A percentile compares a stretch with the other conserved stretches of the same genome.
Conservation (phyloP, 768 basidiomycete species). For the Mycena galericulata region DNA sequence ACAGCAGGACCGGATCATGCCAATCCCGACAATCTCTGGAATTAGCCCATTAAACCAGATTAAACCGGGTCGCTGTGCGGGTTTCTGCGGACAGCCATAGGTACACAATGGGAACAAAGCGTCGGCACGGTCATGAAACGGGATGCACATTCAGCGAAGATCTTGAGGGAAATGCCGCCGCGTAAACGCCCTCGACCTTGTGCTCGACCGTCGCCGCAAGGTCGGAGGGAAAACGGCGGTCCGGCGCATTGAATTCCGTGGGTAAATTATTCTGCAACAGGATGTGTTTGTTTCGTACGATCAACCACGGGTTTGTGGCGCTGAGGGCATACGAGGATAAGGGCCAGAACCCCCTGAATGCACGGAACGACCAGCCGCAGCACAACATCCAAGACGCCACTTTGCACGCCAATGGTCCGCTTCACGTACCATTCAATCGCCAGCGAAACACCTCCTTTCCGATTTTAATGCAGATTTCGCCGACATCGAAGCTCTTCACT, state of each 20-base stretch:
- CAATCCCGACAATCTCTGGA: slow-evolving; percentile 1
- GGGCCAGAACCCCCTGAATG: not conserved
- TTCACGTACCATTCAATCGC: slow-evolving; percentile 40
- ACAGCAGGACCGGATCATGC: slow-evolving; percentile 29
- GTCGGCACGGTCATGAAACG: slow-evolving; percentile 15
- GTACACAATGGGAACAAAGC: not conserved
- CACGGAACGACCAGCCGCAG: not conserved
- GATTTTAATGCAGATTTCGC: slow-evolving; percentile 71
- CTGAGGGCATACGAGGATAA: slow-evolving; percentile 3
- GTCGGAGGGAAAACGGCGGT: slow-evolving; percentile 4
- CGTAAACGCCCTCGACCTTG: slow-evolving; percentile 19
- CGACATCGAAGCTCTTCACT: slow-evolving; percentile 64
- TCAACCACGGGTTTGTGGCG: slow-evolving; percentile 27
- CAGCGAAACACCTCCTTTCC: slow-evolving; percentile 73
- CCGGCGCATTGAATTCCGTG: slow-evolving; percentile 20
- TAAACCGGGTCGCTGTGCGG: not conserved
- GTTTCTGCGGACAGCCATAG: slow-evolving; percentile 7
- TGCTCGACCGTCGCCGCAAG: not conserved
- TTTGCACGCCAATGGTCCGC: not conserved
- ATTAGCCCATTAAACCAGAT: not conserved
- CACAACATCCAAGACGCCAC: not conserved
- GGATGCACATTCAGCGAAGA: not conserved
- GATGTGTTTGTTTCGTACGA: not conserved
- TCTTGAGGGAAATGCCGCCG: not conserved
- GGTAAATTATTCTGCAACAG: slow-evolving; percentile 10